phyloP scores from a whole-genome alignment of 2,329 filamentous ascomycete species.

The Mycosphaerella arachidis region DNA sequence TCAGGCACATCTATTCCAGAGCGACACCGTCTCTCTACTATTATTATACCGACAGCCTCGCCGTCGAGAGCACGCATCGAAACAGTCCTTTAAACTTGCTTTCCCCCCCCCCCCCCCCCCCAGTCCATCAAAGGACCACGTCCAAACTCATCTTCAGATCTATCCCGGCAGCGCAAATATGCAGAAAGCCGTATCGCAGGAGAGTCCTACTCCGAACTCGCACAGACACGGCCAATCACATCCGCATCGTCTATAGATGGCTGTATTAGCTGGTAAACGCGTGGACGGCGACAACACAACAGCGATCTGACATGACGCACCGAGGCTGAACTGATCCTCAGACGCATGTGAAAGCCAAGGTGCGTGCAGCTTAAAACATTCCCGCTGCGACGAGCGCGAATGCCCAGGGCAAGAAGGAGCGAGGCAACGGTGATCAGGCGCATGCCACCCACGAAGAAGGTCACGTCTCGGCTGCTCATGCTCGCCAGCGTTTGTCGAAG shows the following conservation, averaged over 20 bases:
- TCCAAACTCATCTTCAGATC: neutral
- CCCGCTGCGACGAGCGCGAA: too few species aligned
- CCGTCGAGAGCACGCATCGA: neutral
- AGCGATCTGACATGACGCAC: neutral
- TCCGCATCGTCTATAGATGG: neutral
- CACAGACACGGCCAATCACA: neutral
- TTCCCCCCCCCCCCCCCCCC: too few species aligned
- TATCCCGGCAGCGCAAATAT: neutral
- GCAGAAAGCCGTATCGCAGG: neutral
- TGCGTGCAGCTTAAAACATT: neutral
- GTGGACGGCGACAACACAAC: too few species aligned
- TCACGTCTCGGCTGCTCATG: neutral
- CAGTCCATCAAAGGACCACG: neutral
- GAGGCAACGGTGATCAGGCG: too few species aligned
- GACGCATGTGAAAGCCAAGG: neutral
- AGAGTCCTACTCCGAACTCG: neutral
- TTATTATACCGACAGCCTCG: neutral
- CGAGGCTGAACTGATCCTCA: neutral
- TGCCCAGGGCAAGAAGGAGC: too few species aligned
- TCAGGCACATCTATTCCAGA: neutral
- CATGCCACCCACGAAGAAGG: neutral
- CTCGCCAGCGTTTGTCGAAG: too few species aligned
- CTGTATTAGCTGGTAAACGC: neutral
- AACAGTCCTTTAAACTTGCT: neutral
- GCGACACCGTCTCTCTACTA: neutral